Evolutionary conservation across 2,329 filamentous ascomycete genomes (phyloP), one percentile per base, ranked within the genome.

Genomic region (Thermothelomyces thermophilus): DNA sequence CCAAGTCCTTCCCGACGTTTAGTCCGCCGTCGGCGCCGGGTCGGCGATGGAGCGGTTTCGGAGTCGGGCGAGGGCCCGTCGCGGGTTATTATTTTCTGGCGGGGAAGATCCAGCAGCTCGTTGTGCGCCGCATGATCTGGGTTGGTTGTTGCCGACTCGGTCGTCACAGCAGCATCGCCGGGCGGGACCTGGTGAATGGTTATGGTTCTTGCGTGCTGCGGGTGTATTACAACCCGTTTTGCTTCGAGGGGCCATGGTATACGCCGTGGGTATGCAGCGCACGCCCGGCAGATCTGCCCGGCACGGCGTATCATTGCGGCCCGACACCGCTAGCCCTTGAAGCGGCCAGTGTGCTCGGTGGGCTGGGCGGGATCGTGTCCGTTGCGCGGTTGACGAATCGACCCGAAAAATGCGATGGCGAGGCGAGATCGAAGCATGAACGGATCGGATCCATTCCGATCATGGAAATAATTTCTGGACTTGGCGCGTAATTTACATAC

Each of bases 281-380:
- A 42, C 16, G 28, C 7, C 34, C 35, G 30, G 17, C 19, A 22
- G 40, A 41, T 41, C 28, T 16, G 40, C 14, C 40, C 41, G 41
- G 40, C 50, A 16, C 36, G 50, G 20, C 50, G 34, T 3, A 52
- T 36, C 44, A 52, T 52, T 16, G 33, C 24, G 24, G 19, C 28
- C 33, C 19, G 20, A 22, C 14, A 20, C n/a, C 22, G 31, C 36
- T 41, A 30, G 33, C 39, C 33, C 28, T 5, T 3, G 13, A 19
- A 17, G 47, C 47, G 41, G 41, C 41, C 20, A 14, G 40, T 37
- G 24, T 31, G n/a, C 13, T 14, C 9, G 33, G 16, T 8, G 30
- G 16, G 22, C 13, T 19, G 37, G 14, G 36, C 22, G 16, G 31
- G 8, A 30, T 17, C 22, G 30, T 33, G 14, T 26, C 20, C 11